phyloP scores from a whole-genome alignment of 148 eudicot species.

The Dysphania ambrosioides region DNA sequence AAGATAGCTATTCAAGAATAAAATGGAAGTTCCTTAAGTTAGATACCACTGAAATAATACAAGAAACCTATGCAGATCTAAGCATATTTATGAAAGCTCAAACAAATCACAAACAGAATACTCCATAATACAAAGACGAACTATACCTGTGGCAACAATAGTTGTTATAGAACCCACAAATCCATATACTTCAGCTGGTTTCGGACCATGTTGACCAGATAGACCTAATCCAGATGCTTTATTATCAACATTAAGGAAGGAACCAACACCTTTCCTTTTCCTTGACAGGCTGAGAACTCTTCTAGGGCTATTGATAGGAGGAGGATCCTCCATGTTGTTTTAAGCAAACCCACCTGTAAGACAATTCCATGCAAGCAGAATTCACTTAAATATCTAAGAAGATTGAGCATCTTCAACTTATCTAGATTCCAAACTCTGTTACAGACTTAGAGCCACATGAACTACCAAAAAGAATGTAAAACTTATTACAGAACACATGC shows the following conservation, averaged over 20 bases:
- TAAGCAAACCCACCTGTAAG: neutral
- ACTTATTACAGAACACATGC: neutral
- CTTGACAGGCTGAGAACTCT: conserved; percentile 70
- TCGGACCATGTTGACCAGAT: conserved; percentile 84
- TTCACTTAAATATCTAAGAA: neutral
- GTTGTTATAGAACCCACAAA: conserved; percentile 90
- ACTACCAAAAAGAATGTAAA: neutral
- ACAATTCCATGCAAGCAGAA: conserved; percentile 1
- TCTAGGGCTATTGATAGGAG: conserved; percentile 80
- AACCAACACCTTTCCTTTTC: conserved; percentile 52
- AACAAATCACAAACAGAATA: neutral
- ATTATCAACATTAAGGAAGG: conserved; percentile 40
- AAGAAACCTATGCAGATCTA: neutral
- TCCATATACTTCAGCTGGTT: conserved; percentile 86
- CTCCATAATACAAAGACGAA: neutral
- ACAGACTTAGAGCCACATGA: neutral
- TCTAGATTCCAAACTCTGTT: neutral
- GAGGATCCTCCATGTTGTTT: conserved; percentile 49
- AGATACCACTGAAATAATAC: neutral
- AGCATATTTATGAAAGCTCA: neutral
- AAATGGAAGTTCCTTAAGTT: neutral
- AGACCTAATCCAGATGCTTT: conserved; percentile 55
- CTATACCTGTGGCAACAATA: conserved; percentile 67
- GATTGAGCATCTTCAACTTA: neutral
- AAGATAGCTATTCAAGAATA: conserved; percentile 52